Evolutionary conservation across 495 filamentous ascomycete species (phyloP).

Genomic region (Filosporella fistucella): DNA sequence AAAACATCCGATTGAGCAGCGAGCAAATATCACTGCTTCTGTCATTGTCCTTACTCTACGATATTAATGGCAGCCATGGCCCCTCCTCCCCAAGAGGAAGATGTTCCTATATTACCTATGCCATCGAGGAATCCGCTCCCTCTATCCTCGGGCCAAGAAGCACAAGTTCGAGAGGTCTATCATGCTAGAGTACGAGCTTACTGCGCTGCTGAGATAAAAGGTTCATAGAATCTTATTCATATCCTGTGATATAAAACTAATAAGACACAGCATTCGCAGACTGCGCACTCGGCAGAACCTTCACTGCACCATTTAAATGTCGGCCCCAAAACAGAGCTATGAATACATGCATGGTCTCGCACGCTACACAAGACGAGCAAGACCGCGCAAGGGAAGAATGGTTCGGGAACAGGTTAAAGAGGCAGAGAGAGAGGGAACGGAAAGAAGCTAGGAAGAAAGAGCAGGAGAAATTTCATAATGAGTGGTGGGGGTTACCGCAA

Average conservation of each 20-base stretch:
- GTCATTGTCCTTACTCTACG: background rate
- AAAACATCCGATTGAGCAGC: constrained; percentile 6
- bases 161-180: constrained; percentile 85
- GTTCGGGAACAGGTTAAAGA: constrained; percentile 70
- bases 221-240: constrained; percentile 19
- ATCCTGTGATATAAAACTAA: constrained; percentile 1
- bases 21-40: background rate
- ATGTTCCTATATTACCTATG: constrained; percentile 38
- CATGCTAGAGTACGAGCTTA: constrained; percentile 75
- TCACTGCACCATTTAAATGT: constrained; percentile 82
- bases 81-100: constrained; percentile 14
- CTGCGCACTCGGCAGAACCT: constrained; percentile 80
- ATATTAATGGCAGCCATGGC: constrained; percentile 24
- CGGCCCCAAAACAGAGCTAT: constrained; percentile 72
- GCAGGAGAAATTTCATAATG: constrained; percentile 52
- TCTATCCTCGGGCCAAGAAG: constrained; percentile 87
- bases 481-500: constrained; percentile 55
- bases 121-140: constrained; percentile 79
- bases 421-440: constrained; percentile 56
- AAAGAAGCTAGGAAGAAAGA: constrained; percentile 50
- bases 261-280: constrained; percentile 54
- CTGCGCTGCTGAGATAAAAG: constrained; percentile 81
- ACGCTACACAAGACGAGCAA: constrained; percentile 79
- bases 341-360: constrained; percentile 87
- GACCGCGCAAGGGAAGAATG: constrained; percentile 91